A percentile compares a stretch with the other conserved stretches of the same genome.
These are phyloP conservation scores for Candida incommunis DNA, from an alignment of 805 yeast genomes.

Conservation along the genomic window DNA sequence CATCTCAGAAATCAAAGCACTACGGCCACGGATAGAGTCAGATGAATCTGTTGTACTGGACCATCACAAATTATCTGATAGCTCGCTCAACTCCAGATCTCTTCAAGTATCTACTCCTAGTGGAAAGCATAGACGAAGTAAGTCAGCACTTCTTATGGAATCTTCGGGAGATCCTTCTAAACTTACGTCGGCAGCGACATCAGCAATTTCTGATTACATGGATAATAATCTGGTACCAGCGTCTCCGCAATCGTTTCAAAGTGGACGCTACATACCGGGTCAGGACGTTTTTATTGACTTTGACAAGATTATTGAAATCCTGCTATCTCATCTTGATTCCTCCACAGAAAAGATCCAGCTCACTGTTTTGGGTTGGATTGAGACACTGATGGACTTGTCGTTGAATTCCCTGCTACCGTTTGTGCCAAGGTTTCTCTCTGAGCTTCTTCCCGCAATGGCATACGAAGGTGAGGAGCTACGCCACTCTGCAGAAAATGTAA, in stretches of 20 bases:
- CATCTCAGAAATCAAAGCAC: constrained; percentile 53
- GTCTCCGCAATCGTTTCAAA: not conserved
- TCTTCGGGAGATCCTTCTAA: constrained; percentile 1
- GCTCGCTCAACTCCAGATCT: not conserved
- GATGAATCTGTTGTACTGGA: not conserved
- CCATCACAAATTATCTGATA: not conserved
- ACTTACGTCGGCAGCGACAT: constrained; percentile 1
- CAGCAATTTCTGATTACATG: not conserved
- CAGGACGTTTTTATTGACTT: constrained; percentile 76
- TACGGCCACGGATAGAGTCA: constrained; percentile 17
- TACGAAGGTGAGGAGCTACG: constrained; percentile 34
- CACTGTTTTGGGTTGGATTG: constrained; percentile 73
- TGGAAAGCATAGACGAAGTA: not conserved
- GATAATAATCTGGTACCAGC: not conserved
- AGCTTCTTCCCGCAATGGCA: constrained; percentile 49
- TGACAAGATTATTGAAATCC: constrained; percentile 63
- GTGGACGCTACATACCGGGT: constrained; percentile 47
- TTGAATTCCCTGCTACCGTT: constrained; percentile 63
- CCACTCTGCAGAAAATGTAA: constrained; percentile 42
- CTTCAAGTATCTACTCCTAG: constrained; percentile 1
- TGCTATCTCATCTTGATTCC: constrained; percentile 67
- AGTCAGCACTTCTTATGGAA: not conserved
- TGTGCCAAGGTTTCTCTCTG: constrained; percentile 60
- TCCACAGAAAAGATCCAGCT: constrained; percentile 64
- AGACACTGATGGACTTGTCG: constrained; percentile 53